These are phyloP conservation scores for Rhizopogon vulgaris DNA, from an alignment of 768 basidiomycete species.

Conservation along the genomic window DNA sequence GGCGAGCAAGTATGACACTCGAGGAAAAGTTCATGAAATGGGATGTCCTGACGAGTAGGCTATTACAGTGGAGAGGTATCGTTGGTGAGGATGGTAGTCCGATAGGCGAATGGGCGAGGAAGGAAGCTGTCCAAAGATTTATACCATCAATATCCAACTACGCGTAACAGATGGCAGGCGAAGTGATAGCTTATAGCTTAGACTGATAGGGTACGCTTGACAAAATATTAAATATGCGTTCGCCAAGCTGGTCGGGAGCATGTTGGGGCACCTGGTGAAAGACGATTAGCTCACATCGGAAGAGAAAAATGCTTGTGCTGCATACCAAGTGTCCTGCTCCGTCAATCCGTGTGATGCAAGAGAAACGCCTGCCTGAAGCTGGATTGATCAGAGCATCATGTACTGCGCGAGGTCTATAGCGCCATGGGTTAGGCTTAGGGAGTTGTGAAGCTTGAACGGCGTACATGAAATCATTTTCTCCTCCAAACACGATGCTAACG, in stretches of 20 bases:
- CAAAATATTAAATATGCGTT: constrained; percentile 20
- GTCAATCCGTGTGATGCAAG: constrained; percentile 16
- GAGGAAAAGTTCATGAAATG: constrained; percentile 33
- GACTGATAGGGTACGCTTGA: background rate
- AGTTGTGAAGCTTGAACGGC: constrained; percentile 8
- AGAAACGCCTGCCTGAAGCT: constrained; percentile 17
- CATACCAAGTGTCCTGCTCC: constrained; percentile 29
- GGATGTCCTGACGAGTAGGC: constrained; percentile 45
- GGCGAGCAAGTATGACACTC: constrained; percentile 19
- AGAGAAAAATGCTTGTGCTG: background rate
- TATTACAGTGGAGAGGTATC: constrained; percentile 52
- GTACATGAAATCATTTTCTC: constrained; percentile 47
- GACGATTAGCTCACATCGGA: background rate
- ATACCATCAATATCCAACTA: background rate
- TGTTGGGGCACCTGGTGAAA: constrained; percentile 21
- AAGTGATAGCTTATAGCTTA: background rate
- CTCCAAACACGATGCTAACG: constrained; percentile 50
- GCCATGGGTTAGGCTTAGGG: background rate
- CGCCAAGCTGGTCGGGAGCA: constrained; percentile 18
- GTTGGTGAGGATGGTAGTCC: constrained; percentile 30
- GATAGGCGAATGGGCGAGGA: constrained; percentile 55
- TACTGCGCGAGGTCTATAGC: constrained; percentile 21
- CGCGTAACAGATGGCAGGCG: background rate
- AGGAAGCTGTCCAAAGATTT: constrained; percentile 21
- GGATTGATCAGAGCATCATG: constrained; percentile 28